Conservation (phyloP, 768 basidiomycete genomes). For the Kwoniella sp. region DNA sequence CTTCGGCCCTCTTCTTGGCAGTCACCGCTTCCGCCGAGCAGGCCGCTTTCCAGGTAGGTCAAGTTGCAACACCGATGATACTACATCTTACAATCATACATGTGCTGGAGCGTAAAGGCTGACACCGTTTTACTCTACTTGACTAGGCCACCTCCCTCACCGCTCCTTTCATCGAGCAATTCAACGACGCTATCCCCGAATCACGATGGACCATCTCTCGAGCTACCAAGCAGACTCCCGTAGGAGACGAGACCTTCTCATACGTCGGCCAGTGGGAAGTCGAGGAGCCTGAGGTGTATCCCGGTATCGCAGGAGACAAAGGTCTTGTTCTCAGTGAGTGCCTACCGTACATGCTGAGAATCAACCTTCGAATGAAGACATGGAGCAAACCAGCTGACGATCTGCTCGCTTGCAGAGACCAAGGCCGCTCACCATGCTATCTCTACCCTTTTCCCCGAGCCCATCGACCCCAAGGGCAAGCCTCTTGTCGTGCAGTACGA, state of each 20-base stretch:
- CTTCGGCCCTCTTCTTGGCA: slow-evolving; percentile 39
- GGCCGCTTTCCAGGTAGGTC: slow-evolving; percentile 43
- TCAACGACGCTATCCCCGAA: slow-evolving; percentile 82
- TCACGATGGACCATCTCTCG: slow-evolving; percentile 91
- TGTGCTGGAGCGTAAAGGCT: too few relatives aligned
- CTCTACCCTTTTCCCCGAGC: slow-evolving; percentile 79
- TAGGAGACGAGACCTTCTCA: slow-evolving; percentile 92
- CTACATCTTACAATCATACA: too few relatives aligned
- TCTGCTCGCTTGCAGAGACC: slow-evolving; percentile 60
- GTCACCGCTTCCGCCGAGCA: slow-evolving; percentile 38
- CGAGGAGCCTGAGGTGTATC: slow-evolving; percentile 73
- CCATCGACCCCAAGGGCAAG: slow-evolving; percentile 75
- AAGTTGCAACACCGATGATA: too few relatives aligned
- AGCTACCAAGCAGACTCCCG: slow-evolving; percentile 96
- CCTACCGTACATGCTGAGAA: neutral
- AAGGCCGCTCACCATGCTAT: slow-evolving; percentile 99
- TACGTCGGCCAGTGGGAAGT: slow-evolving; percentile 98
- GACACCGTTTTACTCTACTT: too few relatives aligned
- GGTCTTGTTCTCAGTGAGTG: slow-evolving; percentile 69
- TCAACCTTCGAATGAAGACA: neutral
- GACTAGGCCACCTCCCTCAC: slow-evolving; percentile 77
- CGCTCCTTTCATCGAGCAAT: slow-evolving; percentile 94
- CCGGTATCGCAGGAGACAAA: slow-evolving; percentile 79
- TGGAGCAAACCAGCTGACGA: neutral
- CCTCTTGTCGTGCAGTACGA: slow-evolving; percentile 97